Evolutionary conservation across 148 eudicot species (phyloP), one percentile per base, ranked within the genome.

Genomic region (Cornus florida): DNA sequence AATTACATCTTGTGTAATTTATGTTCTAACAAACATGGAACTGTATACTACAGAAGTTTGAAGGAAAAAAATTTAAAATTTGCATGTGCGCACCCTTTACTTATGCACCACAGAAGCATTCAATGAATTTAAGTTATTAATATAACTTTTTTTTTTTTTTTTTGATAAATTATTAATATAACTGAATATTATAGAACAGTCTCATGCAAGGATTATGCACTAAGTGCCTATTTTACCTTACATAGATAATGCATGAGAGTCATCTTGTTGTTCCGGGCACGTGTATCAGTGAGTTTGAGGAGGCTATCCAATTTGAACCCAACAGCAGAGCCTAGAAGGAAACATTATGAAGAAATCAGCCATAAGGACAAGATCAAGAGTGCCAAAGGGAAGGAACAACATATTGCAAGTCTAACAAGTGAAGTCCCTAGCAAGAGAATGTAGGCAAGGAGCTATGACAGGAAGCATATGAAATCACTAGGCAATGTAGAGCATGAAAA

Each of bases 181-280:
- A 3, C 20, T 17, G 66, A n/a, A 3, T n/a, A 4, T 20, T 39
- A 75, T 16, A 38, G 69, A 75, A 50, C 69, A 35, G 46, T 77
- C 23, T 48, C 79, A 69, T 32, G 53, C 28, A 7, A 53, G 8
- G 23, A 46, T 8, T 13, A 70, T 38, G 59, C 43, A 12, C 35
- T 17, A 19, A 67, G 46, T 16, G 66, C 23, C 59, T 14, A 69
- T 17, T 28, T 62, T 83, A 95, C 98, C 94, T 95, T 95, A 82
- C 97, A 95, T 74, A 95, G 93, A 91, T 95, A 95, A 86, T 95
- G 93, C 97, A 95, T 93, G 67, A 95, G 92, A 76, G 98, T 95
- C 98, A 91, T 95, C 83, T 87, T 95, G 80, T 87, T 91, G 87
- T 93, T 93, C 75, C 90, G 79, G 22, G 97, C 94, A 79, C 98